Conservation (phyloP, 2,329 filamentous ascomycete species). For the Fusarium cicatricum region DNA sequence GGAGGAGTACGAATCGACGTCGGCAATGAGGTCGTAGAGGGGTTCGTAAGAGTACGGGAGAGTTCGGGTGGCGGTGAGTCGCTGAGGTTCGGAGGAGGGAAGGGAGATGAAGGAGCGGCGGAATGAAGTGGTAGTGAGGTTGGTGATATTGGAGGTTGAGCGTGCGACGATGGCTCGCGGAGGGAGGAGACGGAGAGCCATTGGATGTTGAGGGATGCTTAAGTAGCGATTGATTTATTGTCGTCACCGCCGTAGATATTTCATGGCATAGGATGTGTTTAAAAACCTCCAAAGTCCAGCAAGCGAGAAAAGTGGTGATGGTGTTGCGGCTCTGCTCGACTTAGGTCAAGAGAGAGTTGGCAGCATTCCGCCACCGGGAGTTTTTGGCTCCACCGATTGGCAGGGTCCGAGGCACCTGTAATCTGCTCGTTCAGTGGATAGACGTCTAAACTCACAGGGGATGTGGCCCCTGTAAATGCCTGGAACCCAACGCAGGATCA, state of each 20-base stretch:
- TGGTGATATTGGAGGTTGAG: constrained; percentile 27
- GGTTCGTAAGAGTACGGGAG: constrained; percentile 76
- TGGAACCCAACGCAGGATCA: not conserved
- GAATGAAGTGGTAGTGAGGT: constrained; percentile 31
- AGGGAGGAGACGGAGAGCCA: constrained; percentile 31
- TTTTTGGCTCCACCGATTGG: constrained; percentile 9
- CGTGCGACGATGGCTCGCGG: constrained; percentile 18
- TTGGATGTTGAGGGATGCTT: constrained; percentile 1
- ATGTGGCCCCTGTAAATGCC: constrained; percentile 16
- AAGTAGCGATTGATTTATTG: not conserved
- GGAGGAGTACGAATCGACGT: constrained; percentile 81
- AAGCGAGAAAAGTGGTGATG: constrained; percentile 29
- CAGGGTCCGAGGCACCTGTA: not conserved
- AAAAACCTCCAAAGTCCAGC: not conserved
- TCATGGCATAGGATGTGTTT: constrained; percentile 9
- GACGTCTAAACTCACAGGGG: constrained; percentile 19
- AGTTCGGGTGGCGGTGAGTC: constrained; percentile 75
- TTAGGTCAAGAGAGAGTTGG: constrained; percentile 28
- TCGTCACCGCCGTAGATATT: not conserved
- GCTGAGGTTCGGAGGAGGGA: constrained; percentile 58
- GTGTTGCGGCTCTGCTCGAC: constrained; percentile 36
- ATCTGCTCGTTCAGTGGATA: constrained; percentile 1
- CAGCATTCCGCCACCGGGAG: constrained; percentile 8
- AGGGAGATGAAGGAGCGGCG: constrained; percentile 54
- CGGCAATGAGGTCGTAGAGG: constrained; percentile 87